Evolutionary conservation across 78 protist species (phyloP).

Genomic region (Planoprotostelium fungivorum): DNA sequence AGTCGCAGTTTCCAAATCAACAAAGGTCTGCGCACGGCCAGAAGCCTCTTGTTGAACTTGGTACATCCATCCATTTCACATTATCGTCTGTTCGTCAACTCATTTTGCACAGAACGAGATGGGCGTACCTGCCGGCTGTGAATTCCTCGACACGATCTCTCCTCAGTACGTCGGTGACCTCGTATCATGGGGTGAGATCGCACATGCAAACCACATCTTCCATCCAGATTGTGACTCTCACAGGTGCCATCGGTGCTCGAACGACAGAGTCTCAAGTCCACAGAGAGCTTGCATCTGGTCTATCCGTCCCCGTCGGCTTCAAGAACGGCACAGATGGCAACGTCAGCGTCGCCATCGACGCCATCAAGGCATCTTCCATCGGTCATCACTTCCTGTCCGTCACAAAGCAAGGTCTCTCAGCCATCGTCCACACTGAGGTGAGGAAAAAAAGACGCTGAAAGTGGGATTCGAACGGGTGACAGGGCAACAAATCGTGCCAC

Average conservation of each 20-base stretch:
- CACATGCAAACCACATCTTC: not conserved
- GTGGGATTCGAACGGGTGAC: conserved; percentile 33
- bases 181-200: conserved; percentile 50
- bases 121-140: conserved; percentile 61
- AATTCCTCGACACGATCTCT: conserved; percentile 67
- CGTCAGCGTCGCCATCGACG: conserved; percentile 47
- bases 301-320: conserved; percentile 73
- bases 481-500: conserved; percentile 61
- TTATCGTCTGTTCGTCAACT: not conserved
- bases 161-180: conserved; percentile 68
- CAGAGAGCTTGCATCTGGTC: conserved; percentile 56
- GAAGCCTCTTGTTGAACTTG: not conserved
- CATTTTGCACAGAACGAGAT: not conserved
- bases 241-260: conserved; percentile 72
- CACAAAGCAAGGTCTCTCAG: conserved; percentile 3
- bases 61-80: not conserved
- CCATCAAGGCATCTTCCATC: conserved; percentile 33
- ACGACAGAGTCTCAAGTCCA: conserved; percentile 73
- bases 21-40: conserved; percentile 36
- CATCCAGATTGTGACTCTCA: not conserved
- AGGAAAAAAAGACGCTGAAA: too few species aligned
- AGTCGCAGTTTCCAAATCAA: conserved; percentile 25
- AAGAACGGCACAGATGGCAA: conserved; percentile 62
- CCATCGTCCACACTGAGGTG: conserved; percentile 8
- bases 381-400: conserved; percentile 49